A percentile compares a stretch with the other conserved stretches of the same genome.
Evolutionary conservation across 108 stramenopile species (phyloP).

Genomic region (Nitzschia palea): DNA sequence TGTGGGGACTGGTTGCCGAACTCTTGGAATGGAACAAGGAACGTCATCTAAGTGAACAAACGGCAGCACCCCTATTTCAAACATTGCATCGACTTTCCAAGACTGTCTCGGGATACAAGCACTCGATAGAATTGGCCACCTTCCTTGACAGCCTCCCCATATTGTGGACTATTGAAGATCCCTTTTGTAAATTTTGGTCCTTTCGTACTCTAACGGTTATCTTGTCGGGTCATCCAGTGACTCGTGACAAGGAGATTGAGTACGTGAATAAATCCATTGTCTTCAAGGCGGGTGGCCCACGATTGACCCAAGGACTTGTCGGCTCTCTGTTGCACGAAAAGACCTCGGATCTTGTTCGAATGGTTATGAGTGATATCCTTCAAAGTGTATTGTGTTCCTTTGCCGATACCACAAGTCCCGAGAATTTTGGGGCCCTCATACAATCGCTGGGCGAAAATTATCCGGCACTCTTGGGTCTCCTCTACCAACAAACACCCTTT

Average conservation of each 20-base stretch:
- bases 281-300: constrained; percentile 43
- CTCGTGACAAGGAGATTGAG: constrained; percentile 49
- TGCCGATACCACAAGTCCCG: constrained; percentile 60
- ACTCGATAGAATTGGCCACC: constrained; percentile 43
- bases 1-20: constrained; percentile 49
- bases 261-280: constrained; percentile 71
- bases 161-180: constrained; percentile 41
- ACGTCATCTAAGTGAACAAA: constrained; percentile 27
- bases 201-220: constrained; percentile 38
- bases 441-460: constrained; percentile 49
- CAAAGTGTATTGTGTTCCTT: constrained; percentile 62
- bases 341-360: constrained; percentile 46
- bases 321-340: constrained; percentile 30
- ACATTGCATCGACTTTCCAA: constrained; percentile 52
- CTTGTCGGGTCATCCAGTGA: constrained; percentile 24
- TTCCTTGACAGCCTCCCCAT: constrained; percentile 37
- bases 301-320: constrained; percentile 40
- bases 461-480: constrained; percentile 52
- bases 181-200: constrained; percentile 58
- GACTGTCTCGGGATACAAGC: constrained; percentile 54
- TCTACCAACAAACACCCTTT: constrained; percentile 59
- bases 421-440: constrained; percentile 45
- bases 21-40: constrained; percentile 36
- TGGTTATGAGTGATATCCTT: constrained; percentile 64
- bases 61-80: constrained; percentile 49